A percentile compares a stretch with the other conserved stretches of the same genome.
These are phyloP conservation scores for Hippophae gyantsensis DNA, from an alignment of 306 rosid genomes.

Conservation along the genomic window DNA sequence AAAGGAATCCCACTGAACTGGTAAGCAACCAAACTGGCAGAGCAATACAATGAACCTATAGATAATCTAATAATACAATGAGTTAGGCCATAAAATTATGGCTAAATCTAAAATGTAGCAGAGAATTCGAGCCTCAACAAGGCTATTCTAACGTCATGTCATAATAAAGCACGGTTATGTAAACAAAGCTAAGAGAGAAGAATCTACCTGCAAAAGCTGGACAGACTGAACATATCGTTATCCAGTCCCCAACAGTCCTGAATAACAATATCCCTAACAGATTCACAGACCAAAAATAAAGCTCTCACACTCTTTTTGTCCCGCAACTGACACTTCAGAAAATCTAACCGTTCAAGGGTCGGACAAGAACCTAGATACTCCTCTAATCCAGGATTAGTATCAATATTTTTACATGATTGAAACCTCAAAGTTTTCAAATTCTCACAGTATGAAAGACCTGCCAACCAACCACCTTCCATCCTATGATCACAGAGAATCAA, in stretches of 20 bases:
- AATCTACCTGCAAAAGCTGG: conserved; percentile 58
- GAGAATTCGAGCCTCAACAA: too few species aligned
- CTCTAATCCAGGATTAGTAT: conserved; percentile 45
- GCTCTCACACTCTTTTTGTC: conserved; percentile 43
- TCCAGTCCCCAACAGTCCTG: conserved; percentile 86
- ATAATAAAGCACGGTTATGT: background rate
- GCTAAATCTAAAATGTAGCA: too few species aligned
- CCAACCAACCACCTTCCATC: conserved; percentile 89
- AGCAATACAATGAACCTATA: too few species aligned
- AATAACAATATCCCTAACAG: conserved; percentile 55
- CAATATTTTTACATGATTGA: conserved; percentile 53
- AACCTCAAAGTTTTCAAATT: conserved; percentile 73
- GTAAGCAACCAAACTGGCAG: background rate
- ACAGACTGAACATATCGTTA: conserved; percentile 41
- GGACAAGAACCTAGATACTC: conserved; percentile 61
- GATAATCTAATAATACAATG: too few species aligned
- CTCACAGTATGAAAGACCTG: conserved; percentile 60
- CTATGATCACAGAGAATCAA: conserved; percentile 59
- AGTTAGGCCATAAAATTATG: too few species aligned
- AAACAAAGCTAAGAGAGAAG: conserved; percentile 1
- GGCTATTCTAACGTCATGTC: background rate
- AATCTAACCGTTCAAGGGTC: conserved; percentile 56
- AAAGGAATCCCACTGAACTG: background rate
- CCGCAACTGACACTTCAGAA: conserved; percentile 61
- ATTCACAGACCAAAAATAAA: conserved; percentile 43